Conservation (phyloP, 495 filamentous ascomycete species). For the Penicillium flavigenum region DNA sequence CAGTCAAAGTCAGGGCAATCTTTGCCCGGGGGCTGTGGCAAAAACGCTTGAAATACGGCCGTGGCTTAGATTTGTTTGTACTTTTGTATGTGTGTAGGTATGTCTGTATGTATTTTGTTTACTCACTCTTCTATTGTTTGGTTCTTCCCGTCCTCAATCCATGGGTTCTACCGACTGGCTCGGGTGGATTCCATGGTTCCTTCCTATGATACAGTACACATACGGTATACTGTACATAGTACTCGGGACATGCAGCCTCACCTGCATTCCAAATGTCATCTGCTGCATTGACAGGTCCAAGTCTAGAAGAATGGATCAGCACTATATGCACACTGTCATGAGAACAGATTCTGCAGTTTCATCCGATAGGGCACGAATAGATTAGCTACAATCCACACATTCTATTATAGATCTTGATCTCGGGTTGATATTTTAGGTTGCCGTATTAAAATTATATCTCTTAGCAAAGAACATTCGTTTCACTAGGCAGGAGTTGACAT, state of each 20-base stretch:
- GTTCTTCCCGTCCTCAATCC: slow-evolving; percentile 3
- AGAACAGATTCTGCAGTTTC: neutral
- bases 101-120: neutral
- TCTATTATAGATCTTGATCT: neutral
- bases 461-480: neutral
- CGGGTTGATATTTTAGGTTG: neutral
- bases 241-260: neutral
- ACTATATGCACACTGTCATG: slow-evolving; percentile 1
- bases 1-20: neutral
- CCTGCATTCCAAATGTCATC: neutral
- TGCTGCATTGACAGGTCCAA: neutral
- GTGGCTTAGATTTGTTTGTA: slow-evolving; percentile 6
- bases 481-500: neutral
- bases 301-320: slow-evolving; percentile 6
- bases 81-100: no score
- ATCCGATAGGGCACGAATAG: neutral
- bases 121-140: neutral
- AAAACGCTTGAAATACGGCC: neutral
- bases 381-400: slow-evolving; percentile 1
- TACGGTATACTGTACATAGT: neutral
- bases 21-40: slow-evolving; percentile 7
- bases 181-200: neutral
- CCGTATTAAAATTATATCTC: neutral
- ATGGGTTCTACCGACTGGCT: neutral
- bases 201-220: neutral